phyloP scores from a whole-genome alignment of 2,329 filamentous ascomycete species.

The Fusarium setosum region DNA sequence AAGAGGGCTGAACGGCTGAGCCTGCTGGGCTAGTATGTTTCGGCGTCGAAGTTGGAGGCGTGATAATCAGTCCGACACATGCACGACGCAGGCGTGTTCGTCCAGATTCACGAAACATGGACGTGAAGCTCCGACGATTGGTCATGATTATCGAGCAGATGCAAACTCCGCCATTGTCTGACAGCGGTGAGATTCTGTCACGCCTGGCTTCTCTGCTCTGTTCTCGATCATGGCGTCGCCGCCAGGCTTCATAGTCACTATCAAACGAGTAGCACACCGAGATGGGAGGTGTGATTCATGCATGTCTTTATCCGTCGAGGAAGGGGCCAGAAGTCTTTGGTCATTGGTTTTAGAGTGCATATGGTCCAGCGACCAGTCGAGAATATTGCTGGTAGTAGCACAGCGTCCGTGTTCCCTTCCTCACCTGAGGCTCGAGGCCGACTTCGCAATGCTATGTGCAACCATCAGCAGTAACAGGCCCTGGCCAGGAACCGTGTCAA shows the following conservation, averaged over 20 bases:
- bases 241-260: background rate
- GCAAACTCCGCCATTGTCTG: background rate
- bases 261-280: background rate
- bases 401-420: background rate
- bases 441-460: background rate
- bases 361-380: no score
- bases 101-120: background rate
- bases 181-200: slow-evolving; percentile 6
- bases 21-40: background rate
- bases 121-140: background rate
- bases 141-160: slow-evolving; percentile 2
- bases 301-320: no score
- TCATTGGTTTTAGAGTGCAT: no score
- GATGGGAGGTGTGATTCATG: no score
- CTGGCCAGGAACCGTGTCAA: background rate
- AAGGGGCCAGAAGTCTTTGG: no score
- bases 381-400: no score
- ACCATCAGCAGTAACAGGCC: no score
- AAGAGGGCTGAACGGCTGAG: background rate
- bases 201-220: background rate
- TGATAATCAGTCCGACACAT: slow-evolving; percentile 7
- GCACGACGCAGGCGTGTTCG: slow-evolving; percentile 2
- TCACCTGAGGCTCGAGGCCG: background rate
- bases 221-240: slow-evolving; percentile 3
- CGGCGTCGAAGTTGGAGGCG: slow-evolving; percentile 12